These are phyloP conservation scores for Collariella sp. DNA, from an alignment of 495 filamentous ascomycete genomes.

Conservation along the genomic window DNA sequence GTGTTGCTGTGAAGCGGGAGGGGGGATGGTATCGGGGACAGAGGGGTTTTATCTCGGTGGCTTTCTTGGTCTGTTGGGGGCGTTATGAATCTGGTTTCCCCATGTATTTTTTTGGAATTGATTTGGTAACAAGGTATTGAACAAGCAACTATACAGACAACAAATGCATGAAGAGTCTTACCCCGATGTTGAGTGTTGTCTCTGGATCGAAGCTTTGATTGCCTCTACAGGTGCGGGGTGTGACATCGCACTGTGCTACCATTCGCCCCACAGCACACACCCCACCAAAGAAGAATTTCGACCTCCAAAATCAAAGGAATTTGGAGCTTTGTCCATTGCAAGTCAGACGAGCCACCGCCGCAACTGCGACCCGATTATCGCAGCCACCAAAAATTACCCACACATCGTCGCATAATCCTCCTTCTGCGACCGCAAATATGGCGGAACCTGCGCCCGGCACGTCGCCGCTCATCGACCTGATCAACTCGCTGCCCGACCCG, in stretches of 20 bases:
- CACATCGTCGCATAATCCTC: not conserved
- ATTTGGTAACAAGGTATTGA: no score
- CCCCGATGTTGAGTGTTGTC: no score
- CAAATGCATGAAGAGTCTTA: no score
- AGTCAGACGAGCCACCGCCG: not conserved
- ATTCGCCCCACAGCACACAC: slow-evolving; percentile 20
- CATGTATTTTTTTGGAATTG: no score
- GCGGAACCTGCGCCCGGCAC: slow-evolving; percentile 18
- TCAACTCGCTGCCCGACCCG: slow-evolving; percentile 46
- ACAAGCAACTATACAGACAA: no score
- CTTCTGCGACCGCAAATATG: slow-evolving; percentile 18
- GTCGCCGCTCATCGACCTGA: slow-evolving; percentile 44
- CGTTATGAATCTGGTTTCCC: no score
- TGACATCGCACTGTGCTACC: no score
- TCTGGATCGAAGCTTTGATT: no score
- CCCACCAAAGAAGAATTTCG: slow-evolving; percentile 17
- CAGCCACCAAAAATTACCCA: not conserved
- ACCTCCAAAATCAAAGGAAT: not conserved
- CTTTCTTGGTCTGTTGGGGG: no score
- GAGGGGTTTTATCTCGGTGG: slow-evolving; percentile 4
- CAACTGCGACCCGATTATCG: not conserved
- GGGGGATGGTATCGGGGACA: slow-evolving; percentile 26
- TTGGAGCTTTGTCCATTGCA: not conserved
- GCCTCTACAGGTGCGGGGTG: no score
- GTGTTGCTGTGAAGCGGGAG: slow-evolving; percentile 62